phyloP scores from a whole-genome alignment of 495 filamentous ascomycete species.

The Aspergillus kassunensis region DNA sequence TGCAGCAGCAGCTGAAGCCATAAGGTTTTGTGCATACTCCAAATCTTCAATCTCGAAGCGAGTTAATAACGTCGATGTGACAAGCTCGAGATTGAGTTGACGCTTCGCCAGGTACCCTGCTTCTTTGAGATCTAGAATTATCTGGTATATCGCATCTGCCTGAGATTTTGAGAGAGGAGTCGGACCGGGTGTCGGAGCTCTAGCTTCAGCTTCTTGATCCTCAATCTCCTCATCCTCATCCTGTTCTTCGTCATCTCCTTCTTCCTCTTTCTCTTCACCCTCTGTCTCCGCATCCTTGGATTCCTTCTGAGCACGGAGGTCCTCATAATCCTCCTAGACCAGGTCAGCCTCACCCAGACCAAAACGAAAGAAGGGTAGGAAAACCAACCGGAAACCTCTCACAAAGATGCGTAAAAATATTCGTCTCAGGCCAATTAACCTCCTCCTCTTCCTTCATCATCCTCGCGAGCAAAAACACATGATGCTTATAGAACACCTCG shows the following conservation, averaged over 20 bases:
- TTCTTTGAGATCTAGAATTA: conserved; percentile 35
- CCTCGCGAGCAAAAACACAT: conserved; percentile 50
- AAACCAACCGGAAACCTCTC: conserved; percentile 43
- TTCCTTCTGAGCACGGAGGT: conserved; percentile 30
- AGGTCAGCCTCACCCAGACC: not conserved
- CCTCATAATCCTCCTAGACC: conserved; percentile 39
- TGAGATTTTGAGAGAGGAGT: conserved; percentile 32
- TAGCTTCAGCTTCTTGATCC: conserved; percentile 20
- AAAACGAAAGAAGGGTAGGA: not conserved
- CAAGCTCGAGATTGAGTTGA: conserved; percentile 38
- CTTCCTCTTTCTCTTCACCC: not conserved
- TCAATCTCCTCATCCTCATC: conserved; percentile 17
- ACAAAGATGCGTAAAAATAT: conserved; percentile 49
- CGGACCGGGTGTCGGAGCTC: conserved; percentile 25
- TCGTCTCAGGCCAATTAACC: conserved; percentile 52
- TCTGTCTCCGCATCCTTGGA: conserved; percentile 24
- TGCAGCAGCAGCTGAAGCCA: conserved; percentile 28
- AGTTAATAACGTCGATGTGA: conserved; percentile 26
- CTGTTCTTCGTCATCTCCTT: conserved; percentile 22
- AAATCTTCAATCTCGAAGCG: conserved; percentile 28
- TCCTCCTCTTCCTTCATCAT: conserved; percentile 56
- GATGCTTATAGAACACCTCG: conserved; percentile 51
- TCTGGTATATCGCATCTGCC: conserved; percentile 33
- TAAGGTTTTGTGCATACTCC: conserved; percentile 37
- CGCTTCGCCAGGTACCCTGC: conserved; percentile 45